A percentile compares a stretch with the other conserved stretches of the same genome.
These are phyloP conservation scores for Acanthamoeba royreba DNA, from an alignment of 208 protist species.

Conservation along the genomic window DNA sequence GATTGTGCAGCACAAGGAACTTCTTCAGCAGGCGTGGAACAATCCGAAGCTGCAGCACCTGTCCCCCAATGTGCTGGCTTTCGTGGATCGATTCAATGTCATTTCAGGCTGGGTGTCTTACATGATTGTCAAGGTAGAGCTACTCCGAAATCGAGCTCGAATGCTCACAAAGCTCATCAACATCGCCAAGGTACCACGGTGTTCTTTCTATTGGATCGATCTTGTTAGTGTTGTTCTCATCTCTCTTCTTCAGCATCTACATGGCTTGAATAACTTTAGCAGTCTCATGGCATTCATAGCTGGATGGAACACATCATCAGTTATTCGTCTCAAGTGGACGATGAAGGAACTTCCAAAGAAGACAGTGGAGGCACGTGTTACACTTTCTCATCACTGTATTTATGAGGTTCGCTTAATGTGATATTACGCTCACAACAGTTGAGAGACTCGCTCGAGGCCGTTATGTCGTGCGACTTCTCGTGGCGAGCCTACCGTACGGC, in stretches of 20 bases:
- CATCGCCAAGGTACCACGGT: neutral
- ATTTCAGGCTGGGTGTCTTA: constrained; percentile 11
- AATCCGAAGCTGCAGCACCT: constrained; percentile 3
- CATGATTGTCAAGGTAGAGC: neutral
- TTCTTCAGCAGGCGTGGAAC: constrained; percentile 24
- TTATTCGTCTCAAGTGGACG: constrained; percentile 15
- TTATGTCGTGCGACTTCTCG: neutral
- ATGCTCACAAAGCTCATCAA: constrained; percentile 12
- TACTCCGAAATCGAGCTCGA: neutral
- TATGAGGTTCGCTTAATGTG: neutral
- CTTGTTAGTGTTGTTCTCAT: neutral
- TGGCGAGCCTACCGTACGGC: neutral
- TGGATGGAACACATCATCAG: constrained; percentile 26
- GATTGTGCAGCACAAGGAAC: neutral
- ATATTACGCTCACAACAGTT: neutral
- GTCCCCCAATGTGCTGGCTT: constrained; percentile 22
- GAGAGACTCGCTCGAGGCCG: neutral
- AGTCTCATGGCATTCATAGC: constrained; percentile 32
- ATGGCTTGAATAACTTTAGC: constrained; percentile 36
- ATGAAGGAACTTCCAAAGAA: constrained; percentile 1
- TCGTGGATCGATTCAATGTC: constrained; percentile 33
- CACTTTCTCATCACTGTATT: neutral
- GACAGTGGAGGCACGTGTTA: neutral
- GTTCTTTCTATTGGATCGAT: neutral
- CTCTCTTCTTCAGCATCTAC: neutral